Evolutionary conservation across 2,329 filamentous ascomycete species (phyloP).

Genomic region (Capronia epimyces): DNA sequence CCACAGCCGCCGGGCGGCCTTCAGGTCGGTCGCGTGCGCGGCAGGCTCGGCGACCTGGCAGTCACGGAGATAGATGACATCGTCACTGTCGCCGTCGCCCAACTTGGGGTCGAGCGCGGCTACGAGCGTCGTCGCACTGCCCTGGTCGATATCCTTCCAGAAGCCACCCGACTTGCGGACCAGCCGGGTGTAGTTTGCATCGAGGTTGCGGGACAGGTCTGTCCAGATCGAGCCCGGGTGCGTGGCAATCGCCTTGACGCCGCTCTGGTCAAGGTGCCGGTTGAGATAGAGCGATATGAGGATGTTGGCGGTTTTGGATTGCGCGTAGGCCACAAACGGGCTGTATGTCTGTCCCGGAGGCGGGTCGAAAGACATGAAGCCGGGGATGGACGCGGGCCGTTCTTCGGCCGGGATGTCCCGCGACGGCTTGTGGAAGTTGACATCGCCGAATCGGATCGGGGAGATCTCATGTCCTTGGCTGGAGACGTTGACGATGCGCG

Average conservation of each 20-base stretch:
- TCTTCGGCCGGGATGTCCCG: slow-evolving; percentile 16
- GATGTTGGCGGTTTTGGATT: slow-evolving; percentile 47
- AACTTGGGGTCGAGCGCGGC: slow-evolving; percentile 43
- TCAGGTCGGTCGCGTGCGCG: slow-evolving; percentile 30
- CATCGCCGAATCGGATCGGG: slow-evolving; percentile 35
- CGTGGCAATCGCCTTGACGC: slow-evolving; percentile 38
- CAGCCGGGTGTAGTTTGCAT: slow-evolving; percentile 29
- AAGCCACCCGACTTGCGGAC: slow-evolving; percentile 30
- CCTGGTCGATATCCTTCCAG: slow-evolving; percentile 24
- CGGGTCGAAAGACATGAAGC: slow-evolving; percentile 22
- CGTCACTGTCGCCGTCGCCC: slow-evolving; percentile 4
- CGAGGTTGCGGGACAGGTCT: slow-evolving; percentile 22
- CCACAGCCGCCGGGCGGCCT: slow-evolving; percentile 19
- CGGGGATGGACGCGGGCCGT: slow-evolving; percentile 10
- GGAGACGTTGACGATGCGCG: slow-evolving; percentile 29
- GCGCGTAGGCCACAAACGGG: slow-evolving; percentile 40
- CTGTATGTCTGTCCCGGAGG: slow-evolving; percentile 30
- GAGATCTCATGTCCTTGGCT: slow-evolving; percentile 29
- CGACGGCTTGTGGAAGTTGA: slow-evolving; percentile 33
- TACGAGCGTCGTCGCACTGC: slow-evolving; percentile 38
- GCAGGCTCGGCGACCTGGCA: slow-evolving; percentile 33
- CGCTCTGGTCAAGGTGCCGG: slow-evolving; percentile 36
- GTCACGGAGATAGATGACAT: slow-evolving; percentile 35
- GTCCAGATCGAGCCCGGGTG: slow-evolving; percentile 37
- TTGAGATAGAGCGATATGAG: slow-evolving; percentile 39